A percentile compares a stretch with the other conserved stretches of the same genome.
Conservation (phyloP, 257 asterid genomes). For the Gentiana dahurica region DNA sequence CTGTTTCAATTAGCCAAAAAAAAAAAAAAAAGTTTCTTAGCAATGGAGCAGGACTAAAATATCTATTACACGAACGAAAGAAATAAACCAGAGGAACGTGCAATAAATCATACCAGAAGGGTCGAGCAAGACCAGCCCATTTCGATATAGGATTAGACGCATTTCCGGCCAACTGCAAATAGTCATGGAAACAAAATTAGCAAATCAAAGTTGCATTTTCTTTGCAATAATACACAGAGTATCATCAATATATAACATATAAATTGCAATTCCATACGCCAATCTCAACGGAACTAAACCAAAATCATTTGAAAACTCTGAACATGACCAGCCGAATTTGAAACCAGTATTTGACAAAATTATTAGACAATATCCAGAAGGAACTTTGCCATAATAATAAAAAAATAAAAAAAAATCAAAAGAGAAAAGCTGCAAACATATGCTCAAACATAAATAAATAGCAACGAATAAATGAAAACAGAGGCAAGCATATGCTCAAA, state of each 20-base stretch:
- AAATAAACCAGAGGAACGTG: not conserved
- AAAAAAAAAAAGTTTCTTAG: not conserved
- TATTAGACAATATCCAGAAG: too few relatives aligned
- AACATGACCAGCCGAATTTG: too few relatives aligned
- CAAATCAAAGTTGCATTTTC: not conserved
- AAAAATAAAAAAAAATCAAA: not conserved
- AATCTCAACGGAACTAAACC: not conserved
- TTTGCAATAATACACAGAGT: not conserved
- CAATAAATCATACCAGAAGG: conserved; percentile 20
- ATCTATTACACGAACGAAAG: not conserved
- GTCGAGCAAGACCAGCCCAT: conserved; percentile 19
- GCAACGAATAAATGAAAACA: not conserved
- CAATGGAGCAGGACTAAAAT: not conserved
- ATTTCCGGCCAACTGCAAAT: conserved; percentile 23
- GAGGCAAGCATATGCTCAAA: too few relatives aligned
- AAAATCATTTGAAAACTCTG: not conserved
- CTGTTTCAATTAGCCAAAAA: conserved; percentile 7
- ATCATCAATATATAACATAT: not conserved
- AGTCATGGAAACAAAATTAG: not conserved
- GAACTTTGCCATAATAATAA: too few relatives aligned
- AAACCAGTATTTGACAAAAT: too few relatives aligned
- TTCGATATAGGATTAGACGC: conserved; percentile 9
- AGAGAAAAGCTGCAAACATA: not conserved
- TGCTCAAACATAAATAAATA: too few relatives aligned
- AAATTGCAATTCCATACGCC: not conserved